These are phyloP conservation scores for Aschersonia sp. DNA, from an alignment of 2,329 filamentous ascomycete genomes.

Conservation along the genomic window DNA sequence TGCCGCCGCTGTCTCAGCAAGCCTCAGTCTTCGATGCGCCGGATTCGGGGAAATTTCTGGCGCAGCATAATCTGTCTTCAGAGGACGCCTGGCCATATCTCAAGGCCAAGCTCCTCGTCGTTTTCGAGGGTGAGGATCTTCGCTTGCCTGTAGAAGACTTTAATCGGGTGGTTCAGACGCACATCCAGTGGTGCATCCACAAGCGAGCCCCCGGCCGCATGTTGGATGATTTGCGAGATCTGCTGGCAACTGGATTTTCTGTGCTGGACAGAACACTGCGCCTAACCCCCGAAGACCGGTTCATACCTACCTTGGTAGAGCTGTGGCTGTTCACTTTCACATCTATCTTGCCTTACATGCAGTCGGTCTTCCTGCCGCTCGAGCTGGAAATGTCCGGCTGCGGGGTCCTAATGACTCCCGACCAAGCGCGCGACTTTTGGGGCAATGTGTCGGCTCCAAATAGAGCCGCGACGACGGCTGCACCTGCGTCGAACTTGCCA, in stretches of 20 bases:
- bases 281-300: conserved; percentile 64
- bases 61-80: conserved; percentile 52
- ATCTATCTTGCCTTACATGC: conserved; percentile 79
- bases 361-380: conserved; percentile 84
- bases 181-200: conserved; percentile 65
- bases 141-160: conserved; percentile 72
- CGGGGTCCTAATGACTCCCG: conserved; percentile 61
- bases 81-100: conserved; percentile 77
- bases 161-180: conserved; percentile 64
- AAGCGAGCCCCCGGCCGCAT: conserved; percentile 55
- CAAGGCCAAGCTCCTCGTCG: conserved; percentile 58
- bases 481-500: conserved; percentile 21
- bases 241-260: conserved; percentile 67
- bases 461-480: conserved; percentile 11
- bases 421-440: conserved; percentile 85
- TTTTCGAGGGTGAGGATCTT: conserved; percentile 71
- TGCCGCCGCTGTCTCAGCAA: conserved; percentile 28
- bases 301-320: conserved; percentile 84
- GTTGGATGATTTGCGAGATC: conserved; percentile 61
- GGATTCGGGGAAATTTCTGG: conserved; percentile 38
- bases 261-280: conserved; percentile 74
- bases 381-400: conserved; percentile 85
- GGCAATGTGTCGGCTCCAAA: conserved; percentile 43
- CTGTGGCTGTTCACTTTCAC: conserved; percentile 92
- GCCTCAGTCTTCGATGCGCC: conserved; percentile 36